These are phyloP conservation scores for Claviceps sp. DNA, from an alignment of 2,329 filamentous ascomycete species.

Conservation along the genomic window DNA sequence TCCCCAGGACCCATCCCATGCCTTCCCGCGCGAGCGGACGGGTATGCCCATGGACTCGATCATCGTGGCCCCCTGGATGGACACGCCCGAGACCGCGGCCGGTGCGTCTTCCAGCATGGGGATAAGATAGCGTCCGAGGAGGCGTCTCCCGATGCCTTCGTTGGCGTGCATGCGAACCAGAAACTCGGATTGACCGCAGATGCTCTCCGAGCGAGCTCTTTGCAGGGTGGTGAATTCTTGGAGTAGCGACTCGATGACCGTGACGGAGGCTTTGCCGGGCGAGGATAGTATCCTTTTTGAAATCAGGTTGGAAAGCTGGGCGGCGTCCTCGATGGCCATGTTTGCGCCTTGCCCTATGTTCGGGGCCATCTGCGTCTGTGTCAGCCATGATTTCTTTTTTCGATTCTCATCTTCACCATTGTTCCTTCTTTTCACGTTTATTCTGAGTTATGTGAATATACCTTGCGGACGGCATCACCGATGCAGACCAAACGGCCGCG, in stretches of 20 bases:
- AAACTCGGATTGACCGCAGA: conserved; percentile 8
- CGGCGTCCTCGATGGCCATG: conserved; percentile 10
- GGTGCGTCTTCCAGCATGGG: conserved; percentile 7
- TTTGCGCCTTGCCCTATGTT: conserved; percentile 12
- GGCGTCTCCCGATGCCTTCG: conserved; percentile 3
- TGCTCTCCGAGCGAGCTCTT: background rate
- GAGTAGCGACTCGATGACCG: background rate
- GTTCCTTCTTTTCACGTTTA: background rate
- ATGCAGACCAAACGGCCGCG: conserved; percentile 17
- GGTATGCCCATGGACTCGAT: background rate
- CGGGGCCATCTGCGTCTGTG: conserved; percentile 7
- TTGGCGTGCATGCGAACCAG: conserved; percentile 8
- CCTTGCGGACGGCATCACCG: conserved; percentile 21
- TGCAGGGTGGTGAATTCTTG: background rate
- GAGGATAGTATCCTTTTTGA: background rate
- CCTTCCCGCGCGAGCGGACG: background rate
- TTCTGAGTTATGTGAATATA: conserved; percentile 4
- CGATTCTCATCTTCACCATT: no score
- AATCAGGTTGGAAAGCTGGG: conserved; percentile 7
- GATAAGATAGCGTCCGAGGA: conserved; percentile 6
- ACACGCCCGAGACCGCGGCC: conserved; percentile 4
- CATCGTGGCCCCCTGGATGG: background rate
- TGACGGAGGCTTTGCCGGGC: background rate
- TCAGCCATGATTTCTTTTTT: no score
- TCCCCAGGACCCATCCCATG: conserved; percentile 1